These are phyloP conservation scores for Coffea canephora DNA, from an alignment of 257 asterid species.

Conservation along the genomic window DNA sequence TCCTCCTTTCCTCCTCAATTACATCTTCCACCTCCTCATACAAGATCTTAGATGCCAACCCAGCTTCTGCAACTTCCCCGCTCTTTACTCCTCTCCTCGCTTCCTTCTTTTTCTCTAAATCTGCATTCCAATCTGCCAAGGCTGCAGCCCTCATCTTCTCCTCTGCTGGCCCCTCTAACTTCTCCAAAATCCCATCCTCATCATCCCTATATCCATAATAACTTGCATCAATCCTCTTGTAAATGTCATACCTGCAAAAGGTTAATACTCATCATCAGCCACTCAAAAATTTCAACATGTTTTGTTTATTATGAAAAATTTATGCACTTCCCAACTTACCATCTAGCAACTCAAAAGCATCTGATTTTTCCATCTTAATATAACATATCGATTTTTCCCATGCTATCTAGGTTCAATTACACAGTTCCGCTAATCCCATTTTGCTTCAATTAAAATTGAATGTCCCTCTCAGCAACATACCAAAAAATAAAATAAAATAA, in stretches of 20 bases:
- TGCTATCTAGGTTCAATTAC: not conserved
- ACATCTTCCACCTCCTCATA: slow-evolving; percentile 93
- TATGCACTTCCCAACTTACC: not conserved
- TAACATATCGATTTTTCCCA: not conserved
- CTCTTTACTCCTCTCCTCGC: slow-evolving; percentile 87
- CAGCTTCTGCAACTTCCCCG: slow-evolving; percentile 87
- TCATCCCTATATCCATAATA: slow-evolving; percentile 95
- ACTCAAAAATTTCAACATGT: not conserved
- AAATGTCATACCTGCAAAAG: slow-evolving; percentile 79
- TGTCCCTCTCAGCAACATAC: not conserved
- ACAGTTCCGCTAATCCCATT: not conserved
- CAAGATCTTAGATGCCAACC: slow-evolving; percentile 64
- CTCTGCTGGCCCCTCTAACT: slow-evolving; percentile 84
- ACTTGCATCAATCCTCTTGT: slow-evolving; percentile 91
- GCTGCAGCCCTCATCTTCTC: slow-evolving; percentile 69
- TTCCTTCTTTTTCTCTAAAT: slow-evolving; percentile 82
- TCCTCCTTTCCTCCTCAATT: slow-evolving; percentile 81
- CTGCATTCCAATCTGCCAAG: slow-evolving; percentile 68
- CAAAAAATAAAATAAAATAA: not conserved
- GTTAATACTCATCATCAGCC: slow-evolving; percentile 14
- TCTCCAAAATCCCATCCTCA: slow-evolving; percentile 83
- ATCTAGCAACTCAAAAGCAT: not conserved
- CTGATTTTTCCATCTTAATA: not conserved
- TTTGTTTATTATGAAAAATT: too few species aligned
- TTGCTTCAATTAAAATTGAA: not conserved